Evolutionary conservation across 75 land plant genomes (phyloP).

Genomic region (Gnetum montanum): DNA sequence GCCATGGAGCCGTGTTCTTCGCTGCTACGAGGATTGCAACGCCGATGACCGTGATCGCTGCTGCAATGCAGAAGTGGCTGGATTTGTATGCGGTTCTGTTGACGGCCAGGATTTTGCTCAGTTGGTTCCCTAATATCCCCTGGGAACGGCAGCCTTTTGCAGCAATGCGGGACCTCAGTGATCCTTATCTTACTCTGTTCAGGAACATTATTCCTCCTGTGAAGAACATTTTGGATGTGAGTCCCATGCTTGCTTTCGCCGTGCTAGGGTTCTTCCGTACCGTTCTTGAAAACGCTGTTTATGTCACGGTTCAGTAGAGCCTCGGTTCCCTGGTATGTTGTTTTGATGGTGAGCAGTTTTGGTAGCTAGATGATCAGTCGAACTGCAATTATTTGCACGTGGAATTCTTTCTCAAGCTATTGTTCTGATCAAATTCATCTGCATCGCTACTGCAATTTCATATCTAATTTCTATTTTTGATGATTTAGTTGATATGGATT

Average conservation of each 20-base stretch:
- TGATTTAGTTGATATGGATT: too few species aligned
- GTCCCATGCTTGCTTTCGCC: slow-evolving; percentile 79
- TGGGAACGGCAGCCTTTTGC: slow-evolving; percentile 89
- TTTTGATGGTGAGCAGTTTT: too few species aligned
- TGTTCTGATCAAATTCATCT: too few species aligned
- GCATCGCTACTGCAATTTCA: too few species aligned
- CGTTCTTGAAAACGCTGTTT: too few species aligned
- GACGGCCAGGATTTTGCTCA: slow-evolving; percentile 81
- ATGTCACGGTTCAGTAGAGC: too few species aligned
- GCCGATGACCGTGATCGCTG: slow-evolving; percentile 76
- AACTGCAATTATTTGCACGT: too few species aligned
- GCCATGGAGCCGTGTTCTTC: too few species aligned
- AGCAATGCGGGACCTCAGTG: slow-evolving; percentile 84
- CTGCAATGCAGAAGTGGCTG: slow-evolving; percentile 86
- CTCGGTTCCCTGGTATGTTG: too few species aligned
- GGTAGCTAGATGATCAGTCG: too few species aligned
- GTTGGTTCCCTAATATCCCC: slow-evolving; percentile 96
- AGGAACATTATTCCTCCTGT: slow-evolving; percentile 80
- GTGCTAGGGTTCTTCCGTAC: slow-evolving; percentile 39
- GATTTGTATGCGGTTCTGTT: slow-evolving; percentile 75
- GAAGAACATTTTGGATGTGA: slow-evolving; percentile 77
- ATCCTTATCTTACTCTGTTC: slow-evolving; percentile 82
- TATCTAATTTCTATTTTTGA: too few species aligned
- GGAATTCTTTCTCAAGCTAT: too few species aligned
- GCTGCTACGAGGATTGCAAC: slow-evolving; percentile 6